Evolutionary conservation across 164 flowering plant species (phyloP).

Genomic region (Liriodendron chinense): DNA sequence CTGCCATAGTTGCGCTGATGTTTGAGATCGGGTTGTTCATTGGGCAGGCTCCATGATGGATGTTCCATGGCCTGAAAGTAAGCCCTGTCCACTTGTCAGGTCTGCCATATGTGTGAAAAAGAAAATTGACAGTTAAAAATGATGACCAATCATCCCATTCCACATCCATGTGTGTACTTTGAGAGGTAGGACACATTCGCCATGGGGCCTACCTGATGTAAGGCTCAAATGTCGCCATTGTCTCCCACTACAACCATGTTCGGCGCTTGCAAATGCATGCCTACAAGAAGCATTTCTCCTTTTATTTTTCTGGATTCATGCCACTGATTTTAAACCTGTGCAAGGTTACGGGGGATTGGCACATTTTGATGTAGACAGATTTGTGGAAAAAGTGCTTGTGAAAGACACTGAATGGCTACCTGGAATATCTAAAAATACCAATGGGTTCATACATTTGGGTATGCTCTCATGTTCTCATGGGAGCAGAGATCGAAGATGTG

Average conservation of each 20-base stretch:
- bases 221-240: too few relatives aligned
- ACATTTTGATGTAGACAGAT: conserved; percentile 91
- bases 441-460: conserved; percentile 76
- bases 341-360: conserved; percentile 77
- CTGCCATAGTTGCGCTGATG: background rate
- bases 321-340: conserved; percentile 10
- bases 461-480: conserved; percentile 91
- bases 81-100: too few relatives aligned
- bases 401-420: conserved; percentile 85
- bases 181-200: too few relatives aligned
- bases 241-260: too few relatives aligned
- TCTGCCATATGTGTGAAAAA: too few relatives aligned
- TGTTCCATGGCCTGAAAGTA: background rate
- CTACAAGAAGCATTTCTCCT: background rate
- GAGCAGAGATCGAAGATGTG: conserved; percentile 83
- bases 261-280: too few relatives aligned
- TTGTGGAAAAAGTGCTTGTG: conserved; percentile 93
- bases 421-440: conserved; percentile 67
- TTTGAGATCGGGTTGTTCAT: background rate
- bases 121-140: background rate
- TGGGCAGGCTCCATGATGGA: background rate
- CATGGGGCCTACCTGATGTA: conserved; percentile 29
- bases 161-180: too few relatives aligned
- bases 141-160: too few relatives aligned
- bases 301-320: background rate